These are phyloP conservation scores for Silene latifolia DNA, from an alignment of 148 eudicot genomes.

Conservation along the genomic window DNA sequence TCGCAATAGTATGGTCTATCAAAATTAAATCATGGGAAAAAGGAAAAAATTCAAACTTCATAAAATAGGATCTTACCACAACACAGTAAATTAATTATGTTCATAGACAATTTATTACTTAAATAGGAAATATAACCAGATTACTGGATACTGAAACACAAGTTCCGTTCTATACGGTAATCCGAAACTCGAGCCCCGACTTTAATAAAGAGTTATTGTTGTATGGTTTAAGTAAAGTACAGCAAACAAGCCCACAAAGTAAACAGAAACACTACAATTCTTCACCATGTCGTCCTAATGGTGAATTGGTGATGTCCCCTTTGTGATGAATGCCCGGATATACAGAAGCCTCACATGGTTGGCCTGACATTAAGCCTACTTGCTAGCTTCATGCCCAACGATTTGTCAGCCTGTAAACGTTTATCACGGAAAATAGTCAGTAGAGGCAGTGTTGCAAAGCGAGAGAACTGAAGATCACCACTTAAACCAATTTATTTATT, in stretches of 20 bases:
- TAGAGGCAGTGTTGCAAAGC: too few relatives aligned
- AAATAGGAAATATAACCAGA: constrained; percentile 11
- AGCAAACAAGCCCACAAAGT: constrained; percentile 3
- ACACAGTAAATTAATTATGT: not conserved
- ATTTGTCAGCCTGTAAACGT: constrained; percentile 65
- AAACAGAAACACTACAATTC: constrained; percentile 13
- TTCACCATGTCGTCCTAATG: constrained; percentile 11
- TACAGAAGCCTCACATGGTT: constrained; percentile 47
- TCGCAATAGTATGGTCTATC: too few relatives aligned
- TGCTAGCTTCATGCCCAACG: constrained; percentile 82
- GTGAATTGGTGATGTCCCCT: constrained; percentile 4
- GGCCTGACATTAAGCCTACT: constrained; percentile 78
- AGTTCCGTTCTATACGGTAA: constrained; percentile 8
- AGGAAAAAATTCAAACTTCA: not conserved
- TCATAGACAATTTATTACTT: constrained; percentile 11
- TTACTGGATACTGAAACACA: constrained; percentile 15
- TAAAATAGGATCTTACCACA: not conserved
- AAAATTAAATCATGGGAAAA: not conserved
- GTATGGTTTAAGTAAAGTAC: constrained; percentile 1
- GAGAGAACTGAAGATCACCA: too few relatives aligned
- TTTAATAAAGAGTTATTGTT: not conserved
- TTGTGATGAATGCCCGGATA: not conserved
- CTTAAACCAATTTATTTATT: too few relatives aligned
- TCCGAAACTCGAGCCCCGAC: constrained; percentile 9
- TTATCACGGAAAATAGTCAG: not conserved